Conservation (phyloP, 1,139 yeast genomes). For the Hemisphaericaspora subhashii region DNA sequence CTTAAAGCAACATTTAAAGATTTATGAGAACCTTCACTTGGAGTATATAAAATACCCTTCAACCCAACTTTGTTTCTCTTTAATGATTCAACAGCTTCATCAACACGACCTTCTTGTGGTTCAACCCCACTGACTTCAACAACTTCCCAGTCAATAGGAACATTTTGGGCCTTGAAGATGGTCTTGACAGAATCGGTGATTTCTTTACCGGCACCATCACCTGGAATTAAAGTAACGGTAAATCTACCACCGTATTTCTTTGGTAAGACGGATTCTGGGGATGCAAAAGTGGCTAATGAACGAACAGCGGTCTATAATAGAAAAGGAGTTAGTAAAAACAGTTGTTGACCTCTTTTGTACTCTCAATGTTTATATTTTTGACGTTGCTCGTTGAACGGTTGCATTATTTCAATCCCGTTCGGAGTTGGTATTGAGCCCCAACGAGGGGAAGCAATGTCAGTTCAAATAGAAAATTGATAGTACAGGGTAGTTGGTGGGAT, state of each 20-base stretch:
- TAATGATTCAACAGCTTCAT: constrained; percentile 86
- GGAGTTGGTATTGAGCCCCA: no score
- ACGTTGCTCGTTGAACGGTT: not conserved
- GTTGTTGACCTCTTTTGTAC: no score
- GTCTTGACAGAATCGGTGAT: constrained; percentile 91
- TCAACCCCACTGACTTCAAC: constrained; percentile 84
- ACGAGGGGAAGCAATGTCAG: not conserved
- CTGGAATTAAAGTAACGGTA: constrained; percentile 91
- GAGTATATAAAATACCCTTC: constrained; percentile 94
- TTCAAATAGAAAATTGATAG: not conserved
- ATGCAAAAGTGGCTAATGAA: constrained; percentile 51
- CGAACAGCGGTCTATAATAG: constrained; percentile 33
- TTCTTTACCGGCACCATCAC: constrained; percentile 98
- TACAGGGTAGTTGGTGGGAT: not conserved
- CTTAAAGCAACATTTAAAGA: constrained; percentile 95
- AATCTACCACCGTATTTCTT: constrained; percentile 94
- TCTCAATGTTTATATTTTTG: no score
- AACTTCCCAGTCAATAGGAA: constrained; percentile 95
- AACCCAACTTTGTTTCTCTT: constrained; percentile 97
- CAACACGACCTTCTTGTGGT: constrained; percentile 58
- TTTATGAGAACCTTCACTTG: constrained; percentile 56
- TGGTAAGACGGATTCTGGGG: constrained; percentile 68
- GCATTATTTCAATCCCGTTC: no score
- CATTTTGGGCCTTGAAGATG: constrained; percentile 79
- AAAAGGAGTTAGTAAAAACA: constrained; percentile 14